phyloP scores from a whole-genome alignment of 495 filamentous ascomycete species.

The Acidiella bohemica region DNA sequence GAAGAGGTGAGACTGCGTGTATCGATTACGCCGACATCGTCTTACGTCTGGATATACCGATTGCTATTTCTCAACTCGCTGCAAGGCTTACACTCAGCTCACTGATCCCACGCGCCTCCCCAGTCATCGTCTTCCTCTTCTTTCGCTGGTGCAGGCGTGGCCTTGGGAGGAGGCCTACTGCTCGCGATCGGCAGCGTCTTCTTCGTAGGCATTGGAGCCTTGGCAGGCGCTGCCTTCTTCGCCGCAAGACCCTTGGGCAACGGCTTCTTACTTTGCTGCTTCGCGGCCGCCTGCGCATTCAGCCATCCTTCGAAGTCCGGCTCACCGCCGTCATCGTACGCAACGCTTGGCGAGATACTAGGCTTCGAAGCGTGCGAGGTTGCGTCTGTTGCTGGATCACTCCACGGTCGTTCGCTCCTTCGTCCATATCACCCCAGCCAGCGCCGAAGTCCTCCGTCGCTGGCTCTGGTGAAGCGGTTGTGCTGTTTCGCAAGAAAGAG shows the following conservation, averaged over 20 bases:
- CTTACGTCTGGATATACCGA: too few species aligned
- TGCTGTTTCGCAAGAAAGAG: neutral
- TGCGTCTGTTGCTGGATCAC: too few species aligned
- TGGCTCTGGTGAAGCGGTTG: constrained; percentile 4
- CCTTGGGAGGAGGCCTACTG: constrained; percentile 29
- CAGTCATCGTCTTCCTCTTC: constrained; percentile 46
- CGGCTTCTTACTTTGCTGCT: constrained; percentile 43
- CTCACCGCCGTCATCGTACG: constrained; percentile 71
- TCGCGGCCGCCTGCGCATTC: constrained; percentile 65
- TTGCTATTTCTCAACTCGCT: too few species aligned
- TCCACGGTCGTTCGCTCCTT: too few species aligned
- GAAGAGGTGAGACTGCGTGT: too few species aligned
- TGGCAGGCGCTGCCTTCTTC: constrained; percentile 23
- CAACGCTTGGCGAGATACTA: constrained; percentile 30
- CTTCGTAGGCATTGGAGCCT: constrained; percentile 23
- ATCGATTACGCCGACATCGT: too few species aligned
- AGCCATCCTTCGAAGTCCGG: constrained; percentile 92
- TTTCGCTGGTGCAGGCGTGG: constrained; percentile 18
- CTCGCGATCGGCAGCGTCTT: constrained; percentile 24
- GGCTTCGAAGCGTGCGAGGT: constrained; percentile 21
- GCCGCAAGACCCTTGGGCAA: constrained; percentile 69
- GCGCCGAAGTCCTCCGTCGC: constrained; percentile 33
- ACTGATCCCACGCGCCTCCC: constrained; percentile 51
- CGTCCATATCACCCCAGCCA: constrained; percentile 31
- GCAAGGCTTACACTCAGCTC: neutral